A percentile compares a stretch with the other conserved stretches of the same genome.
phyloP scores from a whole-genome alignment of 768 basidiomycete species.

The Termitomyces eurrhizus region DNA sequence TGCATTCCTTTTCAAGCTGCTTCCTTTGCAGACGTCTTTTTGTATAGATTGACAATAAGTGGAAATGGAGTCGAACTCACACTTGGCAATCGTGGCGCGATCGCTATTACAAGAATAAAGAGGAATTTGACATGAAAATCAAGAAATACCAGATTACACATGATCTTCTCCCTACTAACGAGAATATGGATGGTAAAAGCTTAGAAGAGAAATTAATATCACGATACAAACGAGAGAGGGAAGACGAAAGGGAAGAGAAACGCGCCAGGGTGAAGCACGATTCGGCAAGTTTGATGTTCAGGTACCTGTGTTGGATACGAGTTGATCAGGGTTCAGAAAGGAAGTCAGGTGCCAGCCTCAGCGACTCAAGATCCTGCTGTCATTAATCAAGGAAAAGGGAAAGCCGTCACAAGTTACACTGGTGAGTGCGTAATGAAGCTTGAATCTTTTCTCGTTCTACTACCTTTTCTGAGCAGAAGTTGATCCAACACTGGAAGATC shows the following conservation, averaged over 20 bases:
- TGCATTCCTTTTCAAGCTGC: not conserved
- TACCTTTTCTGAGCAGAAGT: not conserved
- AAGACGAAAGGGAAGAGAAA: constrained; percentile 8
- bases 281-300: not conserved
- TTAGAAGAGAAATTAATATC: not conserved
- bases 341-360: not conserved
- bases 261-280: constrained; percentile 4
- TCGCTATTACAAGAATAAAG: constrained; percentile 46
- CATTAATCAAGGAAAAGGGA: not conserved
- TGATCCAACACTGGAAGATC: not conserved
- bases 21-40: not conserved
- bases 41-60: constrained; percentile 33
- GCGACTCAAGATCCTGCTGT: not conserved
- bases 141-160: constrained; percentile 8
- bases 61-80: constrained; percentile 52
- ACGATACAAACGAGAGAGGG: constrained; percentile 12
- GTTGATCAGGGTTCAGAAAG: not conserved
- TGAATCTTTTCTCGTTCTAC: not conserved
- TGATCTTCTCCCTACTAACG: not conserved
- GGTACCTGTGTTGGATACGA: not conserved
- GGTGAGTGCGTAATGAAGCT: not conserved
- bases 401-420: not conserved
- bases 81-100: constrained; percentile 63
- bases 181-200: not conserved
- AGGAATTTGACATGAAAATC: not conserved